Conservation (phyloP, 2,329 filamentous ascomycete species). For the Knufia fluminis region DNA sequence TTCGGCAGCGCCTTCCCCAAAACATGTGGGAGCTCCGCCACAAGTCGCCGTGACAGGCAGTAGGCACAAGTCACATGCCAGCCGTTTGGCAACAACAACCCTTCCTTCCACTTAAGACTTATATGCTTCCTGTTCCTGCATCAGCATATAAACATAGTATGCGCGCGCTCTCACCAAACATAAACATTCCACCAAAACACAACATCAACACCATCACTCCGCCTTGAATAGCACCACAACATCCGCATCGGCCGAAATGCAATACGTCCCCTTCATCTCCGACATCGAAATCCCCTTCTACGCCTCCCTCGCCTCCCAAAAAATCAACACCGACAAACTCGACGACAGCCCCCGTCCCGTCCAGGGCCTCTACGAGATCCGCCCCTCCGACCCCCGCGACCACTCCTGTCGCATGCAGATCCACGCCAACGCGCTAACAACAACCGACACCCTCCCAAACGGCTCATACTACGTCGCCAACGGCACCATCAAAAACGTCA, state of each 20-base stretch:
- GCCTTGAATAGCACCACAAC: no score
- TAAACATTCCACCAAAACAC: not conserved
- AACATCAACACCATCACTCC: no score
- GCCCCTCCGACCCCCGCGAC: constrained; percentile 58
- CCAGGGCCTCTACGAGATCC: constrained; percentile 81
- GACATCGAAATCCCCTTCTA: constrained; percentile 96
- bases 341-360: constrained; percentile 84
- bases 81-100: not conserved
- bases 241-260: constrained; percentile 34
- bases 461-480: constrained; percentile 63
- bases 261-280: constrained; percentile 83
- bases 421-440: constrained; percentile 74
- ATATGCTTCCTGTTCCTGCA: not conserved
- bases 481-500: constrained; percentile 90
- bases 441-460: constrained; percentile 57
- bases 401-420: constrained; percentile 85
- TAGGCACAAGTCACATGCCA: not conserved
- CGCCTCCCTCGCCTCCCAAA: constrained; percentile 78
- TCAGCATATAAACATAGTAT: not conserved
- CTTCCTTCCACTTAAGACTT: not conserved
- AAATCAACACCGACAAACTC: constrained; percentile 95
- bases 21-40: not conserved
- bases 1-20: not conserved
- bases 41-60: not conserved
- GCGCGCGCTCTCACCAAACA: not conserved